Percentiles rank a stretch among this genome's conserved stretches.
Conservation (phyloP, 1,284 basidiomycete genomes). For the Hypsizygus ulmarius region DNA sequence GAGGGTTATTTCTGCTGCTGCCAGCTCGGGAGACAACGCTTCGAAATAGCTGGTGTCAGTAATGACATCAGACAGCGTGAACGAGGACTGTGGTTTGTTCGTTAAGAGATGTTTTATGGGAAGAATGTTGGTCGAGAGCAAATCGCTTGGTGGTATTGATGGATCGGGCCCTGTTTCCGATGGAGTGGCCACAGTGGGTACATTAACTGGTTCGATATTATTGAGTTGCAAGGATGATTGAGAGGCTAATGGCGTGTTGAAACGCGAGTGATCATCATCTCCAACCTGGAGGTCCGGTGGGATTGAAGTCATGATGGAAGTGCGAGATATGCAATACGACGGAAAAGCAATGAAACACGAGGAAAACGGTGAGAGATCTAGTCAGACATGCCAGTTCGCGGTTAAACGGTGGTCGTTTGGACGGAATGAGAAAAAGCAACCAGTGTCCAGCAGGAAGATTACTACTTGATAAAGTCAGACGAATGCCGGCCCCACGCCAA, state of each 20-base stretch:
- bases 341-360: conserved; percentile 4
- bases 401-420: conserved; percentile 7
- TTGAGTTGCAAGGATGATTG: conserved; percentile 12
- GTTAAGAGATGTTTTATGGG: conserved; percentile 41
- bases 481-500: conserved; percentile 5
- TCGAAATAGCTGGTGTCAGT: conserved; percentile 12
- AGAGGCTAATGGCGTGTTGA: conserved; percentile 22
- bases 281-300: conserved; percentile 16
- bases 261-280: conserved; percentile 24
- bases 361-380: conserved; percentile 15
- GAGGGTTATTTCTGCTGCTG: conserved; percentile 56
- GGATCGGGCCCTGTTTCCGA: conserved; percentile 8
- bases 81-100: conserved; percentile 39
- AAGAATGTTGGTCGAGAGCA: conserved; percentile 31
- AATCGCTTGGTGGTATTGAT: not conserved
- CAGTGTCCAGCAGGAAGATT: conserved; percentile 17
- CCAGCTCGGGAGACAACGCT: conserved; percentile 34
- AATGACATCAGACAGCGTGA: conserved; percentile 38
- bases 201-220: conserved; percentile 23
- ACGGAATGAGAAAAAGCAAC: conserved; percentile 15
- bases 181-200: conserved; percentile 20
- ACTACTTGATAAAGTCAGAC: conserved; percentile 9
- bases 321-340: conserved; percentile 10
- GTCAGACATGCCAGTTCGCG: conserved; percentile 21
- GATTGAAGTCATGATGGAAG: conserved; percentile 13